Base-by-base conservation (phyloP, 441 rosid genomes). In the Mallotus japonicus region DNA sequence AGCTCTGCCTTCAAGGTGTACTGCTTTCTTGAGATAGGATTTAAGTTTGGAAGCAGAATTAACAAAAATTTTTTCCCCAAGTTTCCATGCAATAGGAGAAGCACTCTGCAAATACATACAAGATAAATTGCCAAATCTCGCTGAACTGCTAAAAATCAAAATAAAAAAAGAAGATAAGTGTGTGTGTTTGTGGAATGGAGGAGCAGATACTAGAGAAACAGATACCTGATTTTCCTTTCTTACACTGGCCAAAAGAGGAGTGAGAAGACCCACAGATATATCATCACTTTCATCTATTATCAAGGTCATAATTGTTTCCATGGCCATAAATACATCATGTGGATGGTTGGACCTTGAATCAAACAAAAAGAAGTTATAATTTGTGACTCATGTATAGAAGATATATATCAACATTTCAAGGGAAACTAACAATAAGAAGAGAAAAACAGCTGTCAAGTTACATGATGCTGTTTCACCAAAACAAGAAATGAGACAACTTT, bases 291-390 rank as follows among this genome's bases (percentile, higher is more conserved):
- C 97, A 69, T 80, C 85, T 64, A 91, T 76, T 54, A 88, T 79
- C 58, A 86, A 57, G 32, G 85, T 86, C 98, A 93, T 89, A 63
- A 92, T 84, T 76, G 81, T 75, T 73, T 87, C 96, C 93, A 93
- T 87, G 34, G 92, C 84, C 59, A 76, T 65, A 65, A 82, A 79
- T 64, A 91, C 86, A 77, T 75, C 71, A 46, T 57, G 82, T 11
- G 91, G 81, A 84, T 88, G 92, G 71, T 86, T 75, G 80, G 83
- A 81, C 85, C 96, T 91, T 40, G 79, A 70, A 78, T 65, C 40
- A 28, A 50, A 66, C 57, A 74, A 62, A 72, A 75, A 63, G 47
- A 73, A 69, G n/a, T 69, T 56, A 55, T 63, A 49, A 82, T 74
- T 55, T 49, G 49, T 53, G 17, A 53, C 49, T 57, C 20, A 57